A percentile compares a stretch with the other conserved stretches of the same genome.
Conservation (phyloP, 1,139 yeast species). For the Sugiyamaella paludigena region DNA sequence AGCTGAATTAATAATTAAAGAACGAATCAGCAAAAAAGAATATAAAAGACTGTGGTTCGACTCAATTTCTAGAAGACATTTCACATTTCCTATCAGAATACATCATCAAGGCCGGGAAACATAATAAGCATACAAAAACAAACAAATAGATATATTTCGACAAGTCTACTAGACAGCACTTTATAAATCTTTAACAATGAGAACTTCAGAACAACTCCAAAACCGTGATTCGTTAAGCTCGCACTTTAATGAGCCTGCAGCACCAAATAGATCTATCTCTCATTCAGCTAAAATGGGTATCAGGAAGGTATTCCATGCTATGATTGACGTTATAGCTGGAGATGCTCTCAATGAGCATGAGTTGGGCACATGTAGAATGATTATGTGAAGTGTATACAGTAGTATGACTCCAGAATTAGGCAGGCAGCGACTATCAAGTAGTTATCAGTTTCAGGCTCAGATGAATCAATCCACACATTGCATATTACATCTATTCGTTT, state of each 20-base stretch:
- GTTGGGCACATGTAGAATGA: no score
- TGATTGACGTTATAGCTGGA: conserved; percentile 9
- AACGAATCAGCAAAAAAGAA: not conserved
- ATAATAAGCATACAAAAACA: not conserved
- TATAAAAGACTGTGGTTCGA: not conserved
- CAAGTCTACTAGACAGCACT: not conserved
- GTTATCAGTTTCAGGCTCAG: no score
- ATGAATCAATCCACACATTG: no score
- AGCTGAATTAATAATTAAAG: no score
- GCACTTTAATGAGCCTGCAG: conserved; percentile 5
- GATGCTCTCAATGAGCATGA: conserved; percentile 12
- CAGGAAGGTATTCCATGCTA: conserved; percentile 5
- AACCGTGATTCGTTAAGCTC: not conserved
- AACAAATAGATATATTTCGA: no score
- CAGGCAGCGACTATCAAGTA: no score
- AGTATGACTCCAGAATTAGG: no score
- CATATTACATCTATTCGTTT: no score
- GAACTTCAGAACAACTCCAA: not conserved
- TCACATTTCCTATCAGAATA: not conserved
- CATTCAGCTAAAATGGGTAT: conserved; percentile 14
- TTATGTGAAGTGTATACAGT: no score
- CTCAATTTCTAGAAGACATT: not conserved
- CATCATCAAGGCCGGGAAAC: not conserved
- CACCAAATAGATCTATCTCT: conserved; percentile 13
- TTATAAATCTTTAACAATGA: not conserved